Evolutionary conservation across 495 filamentous ascomycete genomes (phyloP).

Genomic region (Schizothecium vesticola): DNA sequence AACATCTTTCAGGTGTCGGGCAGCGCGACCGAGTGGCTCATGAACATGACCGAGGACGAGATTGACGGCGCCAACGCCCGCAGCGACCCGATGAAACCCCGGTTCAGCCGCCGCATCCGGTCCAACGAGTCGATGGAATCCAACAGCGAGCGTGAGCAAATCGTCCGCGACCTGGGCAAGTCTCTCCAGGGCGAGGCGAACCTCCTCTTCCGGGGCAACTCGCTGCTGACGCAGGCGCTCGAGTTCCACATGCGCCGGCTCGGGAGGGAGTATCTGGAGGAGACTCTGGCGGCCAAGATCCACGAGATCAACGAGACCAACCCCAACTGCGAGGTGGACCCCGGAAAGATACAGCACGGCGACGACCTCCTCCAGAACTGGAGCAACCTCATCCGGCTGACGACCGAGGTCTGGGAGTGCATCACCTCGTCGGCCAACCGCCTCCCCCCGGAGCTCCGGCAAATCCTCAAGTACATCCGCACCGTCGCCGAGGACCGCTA

Average conservation of each 20-base stretch:
- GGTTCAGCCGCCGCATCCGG: conserved; percentile 71
- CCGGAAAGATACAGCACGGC: conserved; percentile 60
- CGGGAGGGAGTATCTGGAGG: conserved; percentile 88
- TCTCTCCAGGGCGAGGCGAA: conserved; percentile 76
- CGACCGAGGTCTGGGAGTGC: conserved; percentile 76
- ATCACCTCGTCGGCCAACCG: conserved; percentile 66
- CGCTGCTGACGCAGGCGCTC: conserved; percentile 85
- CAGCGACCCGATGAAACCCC: conserved; percentile 57
- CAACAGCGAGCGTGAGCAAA: conserved; percentile 44
- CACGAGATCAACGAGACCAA: conserved; percentile 81
- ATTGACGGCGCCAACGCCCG: conserved; percentile 91
- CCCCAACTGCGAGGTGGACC: conserved; percentile 93
- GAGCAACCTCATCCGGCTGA: conserved; percentile 68
- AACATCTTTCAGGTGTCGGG: conserved; percentile 97
- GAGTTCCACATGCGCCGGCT: conserved; percentile 94
- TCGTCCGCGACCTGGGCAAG: conserved; percentile 58
- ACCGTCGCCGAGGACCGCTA: conserved; percentile 95
- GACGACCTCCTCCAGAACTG: conserved; percentile 83
- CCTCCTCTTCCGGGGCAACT: conserved; percentile 92
- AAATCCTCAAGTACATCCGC: conserved; percentile 86
- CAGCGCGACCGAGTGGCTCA: conserved; percentile 82
- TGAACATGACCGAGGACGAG: conserved; percentile 88
- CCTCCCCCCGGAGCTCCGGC: conserved; percentile 78
- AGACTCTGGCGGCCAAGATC: conserved; percentile 79
- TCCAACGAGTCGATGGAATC: conserved; percentile 73